phyloP scores from a whole-genome alignment of 345 rosid species.

The Diplotaxis tenuifolia region DNA sequence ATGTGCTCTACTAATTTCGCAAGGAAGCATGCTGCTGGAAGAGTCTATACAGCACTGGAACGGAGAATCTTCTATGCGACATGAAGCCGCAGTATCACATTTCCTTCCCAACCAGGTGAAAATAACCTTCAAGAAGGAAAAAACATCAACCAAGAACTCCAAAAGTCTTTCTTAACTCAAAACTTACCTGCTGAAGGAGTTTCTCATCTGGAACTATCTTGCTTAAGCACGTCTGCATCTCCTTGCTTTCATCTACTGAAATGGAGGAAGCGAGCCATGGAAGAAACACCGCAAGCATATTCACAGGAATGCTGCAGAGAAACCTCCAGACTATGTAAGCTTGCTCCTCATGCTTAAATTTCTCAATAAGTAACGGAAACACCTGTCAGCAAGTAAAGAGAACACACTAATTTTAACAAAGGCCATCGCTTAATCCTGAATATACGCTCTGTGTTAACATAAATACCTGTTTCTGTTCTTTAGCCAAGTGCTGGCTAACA shows the following conservation, averaged over 20 bases:
- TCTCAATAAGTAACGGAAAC: slow-evolving; percentile 76
- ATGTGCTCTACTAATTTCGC: slow-evolving; percentile 38
- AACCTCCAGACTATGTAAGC: slow-evolving; percentile 88
- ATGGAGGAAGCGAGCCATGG: slow-evolving; percentile 85
- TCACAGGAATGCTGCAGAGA: slow-evolving; percentile 87
- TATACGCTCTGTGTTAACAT: not conserved
- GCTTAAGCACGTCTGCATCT: slow-evolving; percentile 71
- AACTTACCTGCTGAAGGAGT: slow-evolving; percentile 70
- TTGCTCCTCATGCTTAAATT: slow-evolving; percentile 80
- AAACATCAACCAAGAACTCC: slow-evolving; percentile 16
- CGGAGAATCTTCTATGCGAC: slow-evolving; percentile 38
- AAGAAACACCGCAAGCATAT: slow-evolving; percentile 81
- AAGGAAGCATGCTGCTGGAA: slow-evolving; percentile 37
- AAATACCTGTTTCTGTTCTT: slow-evolving; percentile 93
- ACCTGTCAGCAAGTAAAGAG: slow-evolving; percentile 48
- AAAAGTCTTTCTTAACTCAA: slow-evolving; percentile 8
- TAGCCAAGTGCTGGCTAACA: slow-evolving; percentile 86
- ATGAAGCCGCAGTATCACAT: slow-evolving; percentile 28
- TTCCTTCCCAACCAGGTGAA: slow-evolving; percentile 75
- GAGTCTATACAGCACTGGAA: slow-evolving; percentile 41
- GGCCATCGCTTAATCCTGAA: slow-evolving; percentile 3
- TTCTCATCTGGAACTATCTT: slow-evolving; percentile 76
- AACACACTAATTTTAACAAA: not conserved
- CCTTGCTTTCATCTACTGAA: slow-evolving; percentile 69
- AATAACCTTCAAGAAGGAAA: slow-evolving; percentile 50